These are phyloP conservation scores for Cryptococcus deneoformans DNA, from an alignment of 1,284 basidiomycete genomes.

Conservation along the genomic window DNA sequence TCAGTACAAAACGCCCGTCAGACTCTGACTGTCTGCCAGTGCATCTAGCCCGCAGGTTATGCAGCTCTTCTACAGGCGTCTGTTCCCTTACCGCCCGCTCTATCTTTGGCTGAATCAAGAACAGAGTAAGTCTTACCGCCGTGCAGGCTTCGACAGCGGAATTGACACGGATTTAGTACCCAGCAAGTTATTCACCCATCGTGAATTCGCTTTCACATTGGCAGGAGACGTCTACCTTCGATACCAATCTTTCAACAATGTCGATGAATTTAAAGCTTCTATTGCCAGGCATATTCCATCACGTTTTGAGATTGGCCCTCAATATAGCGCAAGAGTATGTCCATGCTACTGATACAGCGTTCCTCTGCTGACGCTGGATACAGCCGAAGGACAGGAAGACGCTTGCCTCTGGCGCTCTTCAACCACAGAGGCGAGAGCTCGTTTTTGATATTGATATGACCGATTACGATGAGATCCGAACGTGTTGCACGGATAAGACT, in stretches of 20 bases:
- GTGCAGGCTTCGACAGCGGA: not conserved
- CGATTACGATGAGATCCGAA: conserved; percentile 94
- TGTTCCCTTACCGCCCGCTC: conserved; percentile 93
- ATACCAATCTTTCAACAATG: conserved; percentile 84
- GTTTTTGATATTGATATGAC: conserved; percentile 99
- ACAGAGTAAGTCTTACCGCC: conserved; percentile 52
- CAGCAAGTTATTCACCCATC: conserved; percentile 73
- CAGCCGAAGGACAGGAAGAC: conserved; percentile 91
- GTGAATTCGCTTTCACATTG: conserved; percentile 97
- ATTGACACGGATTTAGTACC: conserved; percentile 44
- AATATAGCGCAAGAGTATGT: conserved; percentile 82
- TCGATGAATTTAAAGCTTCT: conserved; percentile 91
- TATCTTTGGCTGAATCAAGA: conserved; percentile 96
- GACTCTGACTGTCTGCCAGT: conserved; percentile 16
- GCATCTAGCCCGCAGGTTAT: conserved; percentile 62
- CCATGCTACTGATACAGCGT: not conserved
- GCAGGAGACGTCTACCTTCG: conserved; percentile 88
- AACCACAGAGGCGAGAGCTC: conserved; percentile 81
- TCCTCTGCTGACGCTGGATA: conserved; percentile 5
- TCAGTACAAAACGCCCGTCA: not conserved
- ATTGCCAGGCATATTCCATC: conserved; percentile 76
- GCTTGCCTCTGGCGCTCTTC: conserved; percentile 69
- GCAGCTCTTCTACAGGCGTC: conserved; percentile 83
- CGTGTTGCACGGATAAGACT: conserved; percentile 87
- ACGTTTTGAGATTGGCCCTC: conserved; percentile 95